Base-by-base conservation (phyloP, 208 protist genomes). In the Leishmania martiniquensis region DNA sequence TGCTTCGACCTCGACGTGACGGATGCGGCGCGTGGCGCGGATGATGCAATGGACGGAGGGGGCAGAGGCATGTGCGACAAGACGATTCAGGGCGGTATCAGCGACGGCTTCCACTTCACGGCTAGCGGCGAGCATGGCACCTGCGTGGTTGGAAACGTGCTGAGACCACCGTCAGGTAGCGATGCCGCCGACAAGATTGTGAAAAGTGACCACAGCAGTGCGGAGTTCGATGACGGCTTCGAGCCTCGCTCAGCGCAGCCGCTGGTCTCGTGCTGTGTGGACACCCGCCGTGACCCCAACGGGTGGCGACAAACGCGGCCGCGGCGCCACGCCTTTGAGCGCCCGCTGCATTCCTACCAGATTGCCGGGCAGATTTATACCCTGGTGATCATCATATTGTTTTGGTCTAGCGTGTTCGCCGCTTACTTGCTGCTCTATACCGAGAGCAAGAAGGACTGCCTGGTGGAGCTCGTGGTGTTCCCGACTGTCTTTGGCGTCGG, bases 261-360 rank as follows among this genome's bases (percentile, higher is more conserved):
- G 39, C 90, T 67, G 74, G 72, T 77, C 17, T 93, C 88, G 4
- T 91, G 88, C 62, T 93, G 86, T 70, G 85, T 92, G 7, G 89
- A 95, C 75, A 37, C 62, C 52, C 85, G 83, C 34, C 85, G 78
- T 59, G 69, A 85, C 72, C 85, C 84, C 0, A 82, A 91, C 67
- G 71, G 78, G 37, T 95, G 91, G 91, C 80, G 81, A 49, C 73
- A 72, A n/a, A 83, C 88, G 63, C 79, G 62, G 51, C 81, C 87
- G 37, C 89, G 91, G 10, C 85, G 84, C n/a, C 86, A 95, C 78
- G 91, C 86, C 34, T 87, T 95, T 76, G 77, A 95, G 76, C 77
- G 82, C 10, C 91, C 91, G 22, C 77, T 95, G 59, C 87, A 95
- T 78, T 66, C 59, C 2, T 72, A 89, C 9, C 89, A 93, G 74